phyloP scores from a whole-genome alignment of 768 basidiomycete genomes.

The Coprinopsis cinerea region DNA sequence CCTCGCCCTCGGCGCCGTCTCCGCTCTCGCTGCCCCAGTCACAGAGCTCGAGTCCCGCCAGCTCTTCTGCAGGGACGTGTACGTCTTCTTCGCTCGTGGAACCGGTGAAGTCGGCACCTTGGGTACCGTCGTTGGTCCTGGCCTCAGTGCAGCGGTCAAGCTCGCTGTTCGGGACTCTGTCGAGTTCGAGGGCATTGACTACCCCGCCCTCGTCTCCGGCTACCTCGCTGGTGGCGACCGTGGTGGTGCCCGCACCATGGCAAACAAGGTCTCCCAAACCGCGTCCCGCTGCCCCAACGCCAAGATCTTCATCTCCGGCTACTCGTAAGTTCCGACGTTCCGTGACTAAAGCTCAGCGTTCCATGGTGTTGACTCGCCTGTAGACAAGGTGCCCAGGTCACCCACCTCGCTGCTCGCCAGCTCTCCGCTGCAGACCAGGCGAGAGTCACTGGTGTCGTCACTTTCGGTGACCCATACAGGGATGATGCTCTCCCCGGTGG shows the following conservation, averaged over 20 bases:
- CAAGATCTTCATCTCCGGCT: conserved; percentile 20
- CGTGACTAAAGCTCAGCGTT: background rate
- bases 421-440: conserved; percentile 23
- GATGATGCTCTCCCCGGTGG: conserved; percentile 23
- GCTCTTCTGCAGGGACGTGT: conserved; percentile 7
- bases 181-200: conserved; percentile 10
- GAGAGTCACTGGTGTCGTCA: conserved; percentile 18
- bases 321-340: conserved; percentile 6
- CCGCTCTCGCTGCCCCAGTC: background rate
- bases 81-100: conserved; percentile 13
- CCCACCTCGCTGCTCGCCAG: conserved; percentile 29
- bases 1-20: background rate
- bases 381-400: conserved; percentile 30
- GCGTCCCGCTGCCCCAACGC: conserved; percentile 20
- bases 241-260: conserved; percentile 13
- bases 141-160: conserved; percentile 17
- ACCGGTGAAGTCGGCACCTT: conserved; percentile 12
- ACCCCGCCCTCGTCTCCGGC: conserved; percentile 16
- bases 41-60: conserved; percentile 13
- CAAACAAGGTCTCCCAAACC: conserved; percentile 5
- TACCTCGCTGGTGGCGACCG: conserved; percentile 13
- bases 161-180: conserved; percentile 2
- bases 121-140: conserved; percentile 13
- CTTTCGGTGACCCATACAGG: conserved; percentile 31
- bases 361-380: background rate